A percentile compares a stretch with the other conserved stretches of the same genome.
These are phyloP conservation scores for Podosphaera aphanis DNA, from an alignment of 2,329 filamentous ascomycete species.

Conservation along the genomic window DNA sequence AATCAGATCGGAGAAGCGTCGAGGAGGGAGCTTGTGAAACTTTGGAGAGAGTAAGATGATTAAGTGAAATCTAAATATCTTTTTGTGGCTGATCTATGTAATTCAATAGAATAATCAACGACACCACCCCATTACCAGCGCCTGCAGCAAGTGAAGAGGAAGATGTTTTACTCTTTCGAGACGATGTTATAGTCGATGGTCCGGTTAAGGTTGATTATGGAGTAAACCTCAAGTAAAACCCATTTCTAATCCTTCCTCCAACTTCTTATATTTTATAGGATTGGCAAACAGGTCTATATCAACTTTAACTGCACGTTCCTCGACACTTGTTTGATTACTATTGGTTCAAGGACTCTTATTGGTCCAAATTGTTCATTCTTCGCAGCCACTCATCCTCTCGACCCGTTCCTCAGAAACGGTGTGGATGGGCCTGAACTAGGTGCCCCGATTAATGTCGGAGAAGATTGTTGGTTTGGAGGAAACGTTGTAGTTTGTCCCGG, in stretches of 20 bases:
- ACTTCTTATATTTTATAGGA: slow-evolving; percentile 15
- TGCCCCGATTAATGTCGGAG: slow-evolving; percentile 48
- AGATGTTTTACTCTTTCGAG: slow-evolving; percentile 39
- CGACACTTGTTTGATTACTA: slow-evolving; percentile 50
- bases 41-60: slow-evolving; percentile 44
- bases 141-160: slow-evolving; percentile 21
- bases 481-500: slow-evolving; percentile 50
- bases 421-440: slow-evolving; percentile 50
- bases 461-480: slow-evolving; percentile 63
- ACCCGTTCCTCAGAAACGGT: slow-evolving; percentile 51
- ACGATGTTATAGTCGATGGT: slow-evolving; percentile 44
- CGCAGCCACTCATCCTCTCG: slow-evolving; percentile 52
- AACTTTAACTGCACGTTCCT: slow-evolving; percentile 55
- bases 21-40: slow-evolving; percentile 36
- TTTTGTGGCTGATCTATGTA: too few relatives aligned
- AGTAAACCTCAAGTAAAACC: slow-evolving; percentile 36
- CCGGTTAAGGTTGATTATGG: slow-evolving; percentile 60
- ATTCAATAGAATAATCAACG: too few relatives aligned
- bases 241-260: background rate
- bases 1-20: slow-evolving; percentile 37
- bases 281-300: slow-evolving; percentile 51
- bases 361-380: slow-evolving; percentile 61
- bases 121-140: too few relatives aligned
- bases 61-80: too few relatives aligned
- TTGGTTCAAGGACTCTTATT: slow-evolving; percentile 56